Evolutionary conservation across 768 basidiomycete species (phyloP), one percentile per base, ranked within the genome.

Genomic region (Rhodotorula babjevae): DNA sequence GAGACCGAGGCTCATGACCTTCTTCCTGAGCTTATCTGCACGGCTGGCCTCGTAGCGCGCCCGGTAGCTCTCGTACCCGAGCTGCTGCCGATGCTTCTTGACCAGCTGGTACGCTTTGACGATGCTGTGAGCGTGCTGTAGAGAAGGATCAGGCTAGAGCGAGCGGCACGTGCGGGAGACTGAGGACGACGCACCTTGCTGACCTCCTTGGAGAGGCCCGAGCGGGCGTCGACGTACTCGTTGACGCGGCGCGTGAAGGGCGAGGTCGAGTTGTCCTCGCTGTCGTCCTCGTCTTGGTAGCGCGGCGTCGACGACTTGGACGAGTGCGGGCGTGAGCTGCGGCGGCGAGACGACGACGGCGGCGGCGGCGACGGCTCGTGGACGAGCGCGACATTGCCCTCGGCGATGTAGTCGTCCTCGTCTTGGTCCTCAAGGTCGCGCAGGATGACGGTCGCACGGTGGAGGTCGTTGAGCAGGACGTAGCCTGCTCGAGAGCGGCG

Each of bases 341-440:
- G 31, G 3, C 6, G 12, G 18, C 18, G 2, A 12, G 9, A 5
- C 36, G 36, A 27, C 16, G 55, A 23, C 15, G 56, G 10, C n/a
- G 27, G 14, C 14, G 53, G 16, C n/a, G 21, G 31, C 33, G 56
- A 57, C 15, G 19, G 15, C 11, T 18, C 56, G 33, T n/a, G 21
- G 31, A 14, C 8, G 19, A 15, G 14, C 33, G 7, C 31, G 10
- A 16, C 12, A 7, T 44, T 44, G 10, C n/a, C 60, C 16, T 27
- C 60, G 21, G 60, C 60, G 44, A 61, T 61, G 29, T 44, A 44
- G 42, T n/a, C 29, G 44, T 61, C 60, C 40, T 61, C 60, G n/a
- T 61, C 60, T n/a, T 61, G 60, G 9, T 46, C 60, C 12, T 61
- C 60, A 2, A 61, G 42, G 44, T 47, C 27, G n/a, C n/a, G 27